phyloP scores from a whole-genome alignment of 192 early-diverging fungal genomes.

The Coemansia reversa region DNA sequence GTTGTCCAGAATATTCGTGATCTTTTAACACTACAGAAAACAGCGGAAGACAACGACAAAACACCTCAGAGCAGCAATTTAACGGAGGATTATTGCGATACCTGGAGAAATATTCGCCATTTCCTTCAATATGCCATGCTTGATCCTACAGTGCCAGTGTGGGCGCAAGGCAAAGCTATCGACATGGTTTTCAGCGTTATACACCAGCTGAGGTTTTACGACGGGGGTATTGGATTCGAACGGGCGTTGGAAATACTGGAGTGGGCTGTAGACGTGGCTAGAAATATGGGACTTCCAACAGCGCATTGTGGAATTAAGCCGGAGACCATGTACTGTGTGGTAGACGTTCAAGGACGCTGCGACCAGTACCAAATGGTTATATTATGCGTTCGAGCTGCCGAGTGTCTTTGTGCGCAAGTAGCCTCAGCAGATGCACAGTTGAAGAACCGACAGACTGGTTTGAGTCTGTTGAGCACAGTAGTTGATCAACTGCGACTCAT shows the following conservation, averaged over 20 bases:
- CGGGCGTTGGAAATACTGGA: constrained; percentile 17
- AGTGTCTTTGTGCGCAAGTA: background rate
- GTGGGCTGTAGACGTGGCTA: constrained; percentile 15
- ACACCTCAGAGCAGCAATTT: background rate
- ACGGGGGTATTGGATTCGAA: background rate
- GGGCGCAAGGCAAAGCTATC: constrained; percentile 24
- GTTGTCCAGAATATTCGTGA: constrained; percentile 12
- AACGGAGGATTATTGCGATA: background rate
- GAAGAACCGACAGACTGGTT: background rate
- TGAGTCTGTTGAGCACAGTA: background rate
- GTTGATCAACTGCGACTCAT: constrained; percentile 17
- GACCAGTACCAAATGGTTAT: constrained; percentile 4
- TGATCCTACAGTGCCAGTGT: constrained; percentile 31
- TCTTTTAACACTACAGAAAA: background rate
- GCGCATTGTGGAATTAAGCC: background rate
- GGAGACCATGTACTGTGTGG: background rate
- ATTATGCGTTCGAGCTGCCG: constrained; percentile 11
- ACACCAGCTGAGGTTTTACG: constrained; percentile 11
- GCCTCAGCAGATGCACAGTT: background rate
- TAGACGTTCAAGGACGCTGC: constrained; percentile 18
- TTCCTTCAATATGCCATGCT: constrained; percentile 15
- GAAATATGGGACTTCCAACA: constrained; percentile 6
- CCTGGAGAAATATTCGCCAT: constrained; percentile 8
- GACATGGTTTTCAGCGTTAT: constrained; percentile 9
- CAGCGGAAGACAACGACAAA: background rate